Evolutionary conservation across 106 monocot species (phyloP).

Genomic region (Dendrobium huoshanense): DNA sequence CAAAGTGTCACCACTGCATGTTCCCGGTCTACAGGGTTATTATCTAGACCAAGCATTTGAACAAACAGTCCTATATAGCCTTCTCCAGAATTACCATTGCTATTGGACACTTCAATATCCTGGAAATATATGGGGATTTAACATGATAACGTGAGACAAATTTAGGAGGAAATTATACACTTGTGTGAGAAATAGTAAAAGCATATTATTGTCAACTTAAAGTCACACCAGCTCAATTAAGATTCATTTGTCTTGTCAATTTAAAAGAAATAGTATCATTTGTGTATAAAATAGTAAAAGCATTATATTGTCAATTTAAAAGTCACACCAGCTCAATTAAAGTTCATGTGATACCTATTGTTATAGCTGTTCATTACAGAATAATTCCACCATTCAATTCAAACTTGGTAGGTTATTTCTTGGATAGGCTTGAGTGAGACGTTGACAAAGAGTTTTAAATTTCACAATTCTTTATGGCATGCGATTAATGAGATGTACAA

Average conservation of each 20-base stretch:
- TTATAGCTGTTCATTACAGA: neutral
- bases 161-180: neutral
- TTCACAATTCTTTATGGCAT: too few species aligned
- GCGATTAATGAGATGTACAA: too few species aligned
- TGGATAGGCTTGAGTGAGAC: too few species aligned
- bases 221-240: neutral
- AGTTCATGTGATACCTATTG: neutral
- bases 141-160: neutral
- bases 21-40: constrained; percentile 78
- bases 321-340: neutral
- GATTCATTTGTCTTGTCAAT: too few species aligned
- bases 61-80: constrained; percentile 74
- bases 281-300: neutral
- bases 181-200: neutral
- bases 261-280: neutral
- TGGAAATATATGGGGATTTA: constrained; percentile 11
- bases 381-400: neutral
- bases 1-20: constrained; percentile 69
- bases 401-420: neutral
- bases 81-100: constrained; percentile 21
- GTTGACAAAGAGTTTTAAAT: too few species aligned
- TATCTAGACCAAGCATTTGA: constrained; percentile 76
- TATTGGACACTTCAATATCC: constrained; percentile 20
- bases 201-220: neutral
- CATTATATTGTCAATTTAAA: neutral